Base-by-base conservation (phyloP, 305 asterid species). In the Ilex paraguariensis region DNA sequence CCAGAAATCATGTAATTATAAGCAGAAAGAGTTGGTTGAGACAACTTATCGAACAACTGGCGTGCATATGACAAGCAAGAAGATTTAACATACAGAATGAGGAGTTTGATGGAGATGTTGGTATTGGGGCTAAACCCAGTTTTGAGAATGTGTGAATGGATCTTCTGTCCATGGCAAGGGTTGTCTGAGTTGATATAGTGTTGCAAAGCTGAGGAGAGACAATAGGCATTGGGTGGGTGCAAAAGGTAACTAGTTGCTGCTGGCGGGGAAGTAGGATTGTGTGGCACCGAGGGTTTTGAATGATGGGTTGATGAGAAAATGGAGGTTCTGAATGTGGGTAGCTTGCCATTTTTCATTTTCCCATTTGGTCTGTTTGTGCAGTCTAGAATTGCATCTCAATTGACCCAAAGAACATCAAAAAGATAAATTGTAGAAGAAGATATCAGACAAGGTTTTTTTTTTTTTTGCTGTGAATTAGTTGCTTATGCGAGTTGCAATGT, bases 1-100 rank as follows among this genome's bases (percentile, higher is more conserved):
- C 91, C 98, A 2, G 97, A 77, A 31, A 90, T 82, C 95, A 92
- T 73, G 82, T 87, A 92, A 58, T 90, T 92, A 70, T 90, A 85
- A 49, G 97, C 91, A 14, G 95, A 72, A 0, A 90, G 71, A 70
- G 97, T 90, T 61, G 77, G 85, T 0, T 51, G 69, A 49, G 90
- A 85, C 96, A 87, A 75, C 76, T 82, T 94, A 65, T 90, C 96
- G 62, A 92, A 90, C 80, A 84, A 33, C 61, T 70, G 86, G 60
- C 88, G 90, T 5, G 95, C 96, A 53, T 84, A 74, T 0, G 70
- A 48, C 32, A 85, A 45, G 65, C 76, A 69, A 7, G 85, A 78
- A 7, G 87, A 85, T 63, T 87, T 90, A 0, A 85, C 0, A 31
- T 82, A 8, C 0, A 88, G 74, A 0, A 91, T 81, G 12, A 91